Percentiles rank a stretch among this genome's conserved stretches.
These are phyloP conservation scores for Globisporangium apiculatum DNA, from an alignment of 352 stramenopile genomes.

Conservation along the genomic window DNA sequence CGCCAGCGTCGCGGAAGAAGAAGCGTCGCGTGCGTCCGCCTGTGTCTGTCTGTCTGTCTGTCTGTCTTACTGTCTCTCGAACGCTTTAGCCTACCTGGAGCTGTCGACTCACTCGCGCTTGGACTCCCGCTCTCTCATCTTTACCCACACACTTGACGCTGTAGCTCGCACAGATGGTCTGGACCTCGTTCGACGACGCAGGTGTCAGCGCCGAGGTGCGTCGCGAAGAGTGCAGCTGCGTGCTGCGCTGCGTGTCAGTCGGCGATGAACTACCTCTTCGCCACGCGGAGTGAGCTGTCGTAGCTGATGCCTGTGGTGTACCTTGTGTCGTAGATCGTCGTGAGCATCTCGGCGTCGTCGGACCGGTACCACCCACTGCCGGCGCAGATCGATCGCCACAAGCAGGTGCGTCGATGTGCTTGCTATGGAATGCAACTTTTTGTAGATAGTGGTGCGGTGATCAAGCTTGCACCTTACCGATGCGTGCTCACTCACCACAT, in stretches of 20 bases:
- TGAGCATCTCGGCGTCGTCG: slow-evolving; percentile 44
- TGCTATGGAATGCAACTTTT: not conserved
- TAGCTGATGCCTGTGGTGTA: no score
- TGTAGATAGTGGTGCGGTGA: no score
- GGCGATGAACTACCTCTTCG: not conserved
- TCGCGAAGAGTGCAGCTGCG: not conserved
- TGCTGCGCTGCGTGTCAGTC: no score
- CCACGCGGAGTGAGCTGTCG: no score
- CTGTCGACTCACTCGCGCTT: no score
- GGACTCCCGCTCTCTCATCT: no score
- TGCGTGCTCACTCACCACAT: not conserved
- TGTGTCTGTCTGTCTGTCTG: slow-evolving; percentile 16
- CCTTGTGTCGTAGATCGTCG: slow-evolving; percentile 25
- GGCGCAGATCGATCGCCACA: slow-evolving; percentile 61
- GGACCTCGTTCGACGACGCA: slow-evolving; percentile 47
- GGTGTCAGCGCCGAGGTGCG: slow-evolving; percentile 56
- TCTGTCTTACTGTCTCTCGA: no score
- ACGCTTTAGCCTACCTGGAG: no score
- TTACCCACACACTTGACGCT: not conserved
- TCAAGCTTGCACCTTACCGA: not conserved
- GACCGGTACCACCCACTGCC: slow-evolving; percentile 44
- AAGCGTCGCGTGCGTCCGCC: slow-evolving; percentile 42
- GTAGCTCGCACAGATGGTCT: slow-evolving; percentile 54
- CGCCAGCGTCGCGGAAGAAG: slow-evolving; percentile 47
- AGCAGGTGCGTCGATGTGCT: slow-evolving; percentile 29